Base-by-base conservation (phyloP, 2,329 filamentous ascomycete genomes). In the Fusarium circinatum region DNA sequence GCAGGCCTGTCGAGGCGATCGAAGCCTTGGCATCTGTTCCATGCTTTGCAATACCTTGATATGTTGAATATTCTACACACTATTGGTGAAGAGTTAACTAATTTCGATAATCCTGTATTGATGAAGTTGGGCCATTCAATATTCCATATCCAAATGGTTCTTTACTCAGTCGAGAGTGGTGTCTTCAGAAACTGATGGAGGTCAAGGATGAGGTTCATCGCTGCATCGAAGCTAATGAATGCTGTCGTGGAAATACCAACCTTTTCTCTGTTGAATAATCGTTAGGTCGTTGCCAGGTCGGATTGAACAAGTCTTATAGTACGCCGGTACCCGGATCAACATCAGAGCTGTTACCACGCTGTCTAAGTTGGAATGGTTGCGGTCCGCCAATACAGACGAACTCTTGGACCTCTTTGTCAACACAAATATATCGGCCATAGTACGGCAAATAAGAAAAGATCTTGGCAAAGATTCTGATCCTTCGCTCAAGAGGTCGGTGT, bases 141-240 rank as follows among this genome's bases (percentile, higher is more conserved):
- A 24, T 24, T 24, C 24, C 24, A 24, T 24, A 24, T 24, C 24
- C 24, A 24, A 24, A 24, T 24, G 24, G 24, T 24, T 24, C 24
- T 24, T 24, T 24, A 24, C 24, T 24, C 24, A 24, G 24, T 24
- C 24, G 24, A 24, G 24, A 24, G 24, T 24, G 24, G 24, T 24
- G 28, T 38, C 36, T 38, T 18, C 3, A 38, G 0, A 2, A 38
- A 17, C 0, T 38, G 39, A 42, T 42, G 1, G 8, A 15, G 4
- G 0, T n/a, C 1, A 2, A 9, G 24, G 2, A 30, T 3, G 2
- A 12, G 10, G 8, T 18, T n/a, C 47, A 49, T 49, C 11, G 28
- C 28, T 2, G 9, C 6, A 22, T 17, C 20, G 20, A 30, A 30
- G 14, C 13, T 30, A 48, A 2, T 30, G 4, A 48, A 2, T 30